Evolutionary conservation across 2,329 filamentous ascomycete species (phyloP).

Genomic region (Sporothrix luriei): DNA sequence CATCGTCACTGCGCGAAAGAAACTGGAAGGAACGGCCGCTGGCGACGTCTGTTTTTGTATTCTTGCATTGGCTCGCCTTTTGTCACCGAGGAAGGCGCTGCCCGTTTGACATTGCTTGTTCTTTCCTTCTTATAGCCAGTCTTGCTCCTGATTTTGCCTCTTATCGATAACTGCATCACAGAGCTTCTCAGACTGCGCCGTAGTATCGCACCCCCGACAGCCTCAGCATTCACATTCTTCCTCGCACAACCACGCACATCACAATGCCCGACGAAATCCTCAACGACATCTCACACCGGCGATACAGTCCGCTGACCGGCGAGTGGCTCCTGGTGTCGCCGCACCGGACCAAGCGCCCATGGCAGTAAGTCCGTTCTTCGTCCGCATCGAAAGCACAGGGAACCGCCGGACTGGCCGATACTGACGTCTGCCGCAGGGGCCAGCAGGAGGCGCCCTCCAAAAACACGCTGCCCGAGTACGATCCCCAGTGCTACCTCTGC

Average conservation of each 20-base stretch:
- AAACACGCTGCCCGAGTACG: slow-evolving; percentile 74
- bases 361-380: slow-evolving; percentile 70
- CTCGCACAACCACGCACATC: neutral
- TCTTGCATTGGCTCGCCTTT: neutral
- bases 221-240: too few relatives aligned
- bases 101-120: neutral
- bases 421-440: slow-evolving; percentile 56
- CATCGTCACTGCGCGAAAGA: slow-evolving; percentile 15
- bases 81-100: slow-evolving; percentile 2
- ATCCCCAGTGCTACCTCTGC: slow-evolving; percentile 90
- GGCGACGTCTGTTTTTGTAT: neutral
- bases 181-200: neutral
- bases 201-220: neutral
- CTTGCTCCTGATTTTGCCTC: neutral
- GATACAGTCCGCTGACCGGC: slow-evolving; percentile 88
- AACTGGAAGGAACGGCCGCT: slow-evolving; percentile 21
- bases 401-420: neutral
- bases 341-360: slow-evolving; percentile 93
- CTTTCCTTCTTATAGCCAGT: neutral
- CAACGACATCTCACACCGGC: slow-evolving; percentile 93
- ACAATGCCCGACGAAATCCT: slow-evolving; percentile 75
- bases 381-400: neutral
- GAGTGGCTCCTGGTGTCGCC: slow-evolving; percentile 94
- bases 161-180: too few relatives aligned
- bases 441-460: slow-evolving; percentile 73